Conservation (phyloP, 352 stramenopile genomes). For the Blastocystis sp. region DNA sequence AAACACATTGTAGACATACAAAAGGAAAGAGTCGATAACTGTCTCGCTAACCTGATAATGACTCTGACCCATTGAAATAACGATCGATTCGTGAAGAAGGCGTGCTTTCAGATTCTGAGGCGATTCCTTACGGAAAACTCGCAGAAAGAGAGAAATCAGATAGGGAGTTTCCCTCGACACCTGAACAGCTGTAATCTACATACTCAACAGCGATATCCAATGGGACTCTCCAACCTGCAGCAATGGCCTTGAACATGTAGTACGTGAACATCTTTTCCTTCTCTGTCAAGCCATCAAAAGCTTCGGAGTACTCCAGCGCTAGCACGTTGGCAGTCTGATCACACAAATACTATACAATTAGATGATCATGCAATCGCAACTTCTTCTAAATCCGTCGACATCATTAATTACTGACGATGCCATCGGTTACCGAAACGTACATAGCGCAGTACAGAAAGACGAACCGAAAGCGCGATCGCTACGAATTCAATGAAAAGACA, state of each 20-base stretch:
- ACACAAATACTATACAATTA: constrained; percentile 51
- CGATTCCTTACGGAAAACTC: constrained; percentile 47
- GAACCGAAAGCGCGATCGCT: neutral
- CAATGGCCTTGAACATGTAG: constrained; percentile 52
- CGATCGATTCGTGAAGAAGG: neutral
- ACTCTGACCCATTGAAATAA: neutral
- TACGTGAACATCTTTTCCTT: constrained; percentile 56
- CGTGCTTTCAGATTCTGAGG: constrained; percentile 8
- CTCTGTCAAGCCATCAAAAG: constrained; percentile 29
- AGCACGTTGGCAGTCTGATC: constrained; percentile 21
- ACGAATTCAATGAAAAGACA: neutral
- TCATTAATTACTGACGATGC: constrained; percentile 1
- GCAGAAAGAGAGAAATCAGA: constrained; percentile 53
- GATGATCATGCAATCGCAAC: neutral
- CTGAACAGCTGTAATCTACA: constrained; percentile 57
- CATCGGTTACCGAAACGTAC: neutral
- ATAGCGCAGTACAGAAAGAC: neutral
- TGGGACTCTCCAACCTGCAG: constrained; percentile 11
- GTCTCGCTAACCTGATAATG: constrained; percentile 26
- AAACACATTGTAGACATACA: constrained; percentile 56
- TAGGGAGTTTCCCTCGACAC: constrained; percentile 51
- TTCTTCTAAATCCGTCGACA: neutral
- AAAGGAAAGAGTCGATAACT: constrained; percentile 38
- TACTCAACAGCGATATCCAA: neutral
- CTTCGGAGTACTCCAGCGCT: constrained; percentile 31